Conservation (phyloP, 2,329 filamentous ascomycete genomes). For the Didymella pomorum region DNA sequence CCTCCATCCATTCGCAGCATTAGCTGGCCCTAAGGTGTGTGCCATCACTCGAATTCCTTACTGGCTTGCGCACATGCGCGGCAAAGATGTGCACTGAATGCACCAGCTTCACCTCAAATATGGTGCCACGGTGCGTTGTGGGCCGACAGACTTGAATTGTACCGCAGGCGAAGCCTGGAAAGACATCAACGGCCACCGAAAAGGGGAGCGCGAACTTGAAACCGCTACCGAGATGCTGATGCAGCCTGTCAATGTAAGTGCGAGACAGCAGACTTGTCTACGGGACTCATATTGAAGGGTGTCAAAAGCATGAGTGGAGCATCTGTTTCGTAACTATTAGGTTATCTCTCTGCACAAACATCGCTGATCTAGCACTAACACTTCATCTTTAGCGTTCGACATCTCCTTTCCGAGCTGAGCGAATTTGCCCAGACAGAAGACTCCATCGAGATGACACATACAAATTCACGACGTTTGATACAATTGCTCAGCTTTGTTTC, state of each 20-base stretch:
- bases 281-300: not conserved
- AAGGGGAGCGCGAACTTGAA: not conserved
- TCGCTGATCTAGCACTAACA: not conserved
- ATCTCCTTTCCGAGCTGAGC: constrained; percentile 28
- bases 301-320: constrained; percentile 3
- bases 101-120: constrained; percentile 22
- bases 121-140: constrained; percentile 24
- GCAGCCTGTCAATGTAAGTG: constrained; percentile 3
- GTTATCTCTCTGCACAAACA: not conserved
- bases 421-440: constrained; percentile 36
- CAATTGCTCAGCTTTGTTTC: constrained; percentile 58
- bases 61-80: not conserved
- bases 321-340: constrained; percentile 46
- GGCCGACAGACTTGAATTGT: constrained; percentile 23
- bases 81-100: constrained; percentile 2
- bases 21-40: constrained; percentile 3
- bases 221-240: not conserved
- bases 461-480: constrained; percentile 29
- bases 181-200: constrained; percentile 25
- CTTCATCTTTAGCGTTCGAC: not conserved
- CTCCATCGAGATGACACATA: constrained; percentile 38
- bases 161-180: constrained; percentile 18
- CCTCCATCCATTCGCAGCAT: not conserved
- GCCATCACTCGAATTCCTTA: constrained; percentile 6
- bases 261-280: too few relatives aligned